Evolutionary conservation across 257 asterid species (phyloP).

Genomic region (Ocimum tenuiflorum): DNA sequence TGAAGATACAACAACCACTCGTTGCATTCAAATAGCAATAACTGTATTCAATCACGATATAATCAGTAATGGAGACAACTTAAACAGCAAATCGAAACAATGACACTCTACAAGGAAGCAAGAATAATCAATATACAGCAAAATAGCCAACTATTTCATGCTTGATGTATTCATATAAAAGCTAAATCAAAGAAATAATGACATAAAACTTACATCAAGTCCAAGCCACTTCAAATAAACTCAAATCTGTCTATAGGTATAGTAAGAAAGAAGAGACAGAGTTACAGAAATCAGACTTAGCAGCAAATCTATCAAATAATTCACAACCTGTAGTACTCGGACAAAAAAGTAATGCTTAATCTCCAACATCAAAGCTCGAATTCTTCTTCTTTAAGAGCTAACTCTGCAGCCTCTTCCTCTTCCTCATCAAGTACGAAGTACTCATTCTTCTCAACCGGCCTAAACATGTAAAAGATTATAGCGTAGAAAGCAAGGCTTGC

Average conservation of each 20-base stretch:
- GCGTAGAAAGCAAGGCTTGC: constrained; percentile 76
- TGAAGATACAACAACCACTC: neutral
- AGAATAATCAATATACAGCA: neutral
- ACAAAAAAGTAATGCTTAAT: constrained; percentile 25
- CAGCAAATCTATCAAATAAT: constrained; percentile 30
- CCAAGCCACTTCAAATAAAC: constrained; percentile 13
- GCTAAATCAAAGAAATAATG: neutral
- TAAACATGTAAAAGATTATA: constrained; percentile 89
- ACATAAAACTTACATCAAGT: constrained; percentile 19
- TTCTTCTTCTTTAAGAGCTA: constrained; percentile 85
- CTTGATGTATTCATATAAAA: constrained; percentile 1
- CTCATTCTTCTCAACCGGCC: constrained; percentile 85
- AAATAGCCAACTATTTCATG: neutral
- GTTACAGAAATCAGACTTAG: constrained; percentile 25
- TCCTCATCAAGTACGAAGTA: constrained; percentile 84
- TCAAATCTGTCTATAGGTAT: neutral
- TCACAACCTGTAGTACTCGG: constrained; percentile 25
- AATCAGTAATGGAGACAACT: neutral
- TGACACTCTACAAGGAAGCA: neutral
- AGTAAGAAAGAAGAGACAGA: neutral
- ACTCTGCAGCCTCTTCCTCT: constrained; percentile 86
- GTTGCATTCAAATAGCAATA: neutral
- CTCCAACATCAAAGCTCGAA: constrained; percentile 68
- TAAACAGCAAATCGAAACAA: neutral
- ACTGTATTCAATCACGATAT: neutral